A percentile compares a stretch with the other conserved stretches of the same genome.
These are phyloP conservation scores for Colletotrichum viniferum DNA, from an alignment of 2,329 filamentous ascomycete species.

Conservation along the genomic window DNA sequence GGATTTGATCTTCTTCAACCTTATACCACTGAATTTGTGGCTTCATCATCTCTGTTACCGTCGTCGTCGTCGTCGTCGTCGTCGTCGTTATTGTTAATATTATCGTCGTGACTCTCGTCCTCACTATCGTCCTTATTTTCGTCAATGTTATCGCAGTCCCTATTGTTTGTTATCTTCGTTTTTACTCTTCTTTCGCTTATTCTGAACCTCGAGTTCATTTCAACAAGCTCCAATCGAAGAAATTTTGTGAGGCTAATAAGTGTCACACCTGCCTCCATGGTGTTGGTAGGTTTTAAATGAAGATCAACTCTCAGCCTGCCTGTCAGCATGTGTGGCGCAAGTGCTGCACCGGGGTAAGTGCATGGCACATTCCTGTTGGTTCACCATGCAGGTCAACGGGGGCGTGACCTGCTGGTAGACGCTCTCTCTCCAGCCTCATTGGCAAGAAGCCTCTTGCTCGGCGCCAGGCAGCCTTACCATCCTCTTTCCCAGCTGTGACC, in stretches of 20 bases:
- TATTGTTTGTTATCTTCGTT: too few species aligned
- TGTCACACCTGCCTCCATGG: not conserved
- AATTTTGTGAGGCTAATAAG: fast-evolving
- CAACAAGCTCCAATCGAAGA: too few species aligned
- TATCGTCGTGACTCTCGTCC: too few species aligned
- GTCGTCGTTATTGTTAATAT: too few species aligned
- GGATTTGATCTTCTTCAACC: not conserved
- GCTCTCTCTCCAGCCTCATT: not conserved
- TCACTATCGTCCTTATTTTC: too few species aligned
- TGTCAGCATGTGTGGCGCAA: not conserved
- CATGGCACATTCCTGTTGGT: not conserved
- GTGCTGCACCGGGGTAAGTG: not conserved
- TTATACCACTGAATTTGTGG: too few species aligned
- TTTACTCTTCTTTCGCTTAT: too few species aligned
- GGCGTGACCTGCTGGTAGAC: not conserved
- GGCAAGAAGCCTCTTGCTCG: not conserved
- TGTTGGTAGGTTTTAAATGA: not conserved
- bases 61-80: too few species aligned
- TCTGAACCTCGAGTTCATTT: too few species aligned
- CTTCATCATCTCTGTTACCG: too few species aligned
- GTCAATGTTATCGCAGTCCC: too few species aligned
- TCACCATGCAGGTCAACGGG: not conserved
- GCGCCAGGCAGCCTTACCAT: not conserved
- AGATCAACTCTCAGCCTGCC: not conserved
- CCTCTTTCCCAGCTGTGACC: not conserved